phyloP scores from a whole-genome alignment of 139 green algal species.

The Micromonas commoda region DNA sequence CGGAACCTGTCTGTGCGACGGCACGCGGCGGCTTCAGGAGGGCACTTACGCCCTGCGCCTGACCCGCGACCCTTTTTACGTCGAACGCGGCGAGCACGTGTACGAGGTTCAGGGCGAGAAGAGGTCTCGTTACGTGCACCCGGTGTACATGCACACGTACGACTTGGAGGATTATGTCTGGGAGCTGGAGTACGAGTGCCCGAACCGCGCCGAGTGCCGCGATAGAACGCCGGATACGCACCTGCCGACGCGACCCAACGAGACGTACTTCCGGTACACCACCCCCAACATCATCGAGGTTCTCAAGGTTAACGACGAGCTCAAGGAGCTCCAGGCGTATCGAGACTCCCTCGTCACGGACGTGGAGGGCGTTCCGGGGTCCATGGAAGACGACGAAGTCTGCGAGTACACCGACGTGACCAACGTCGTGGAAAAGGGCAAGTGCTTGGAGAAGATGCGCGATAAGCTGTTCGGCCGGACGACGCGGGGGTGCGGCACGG shows the following conservation, averaged over 20 bases:
- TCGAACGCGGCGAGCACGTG: constrained; percentile 5
- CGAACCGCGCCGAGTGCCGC: not conserved
- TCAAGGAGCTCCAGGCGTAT: not conserved
- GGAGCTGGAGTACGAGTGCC: constrained; percentile 19
- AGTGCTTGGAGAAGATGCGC: not conserved
- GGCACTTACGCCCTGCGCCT: constrained; percentile 18
- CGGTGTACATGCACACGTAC: constrained; percentile 10
- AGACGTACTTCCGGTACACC: constrained; percentile 26
- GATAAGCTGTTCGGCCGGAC: not conserved
- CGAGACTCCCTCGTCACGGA: not conserved
- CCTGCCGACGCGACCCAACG: constrained; percentile 18
- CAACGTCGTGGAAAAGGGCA: not conserved
- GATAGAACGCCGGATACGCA: constrained; percentile 8
- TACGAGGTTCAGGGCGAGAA: not conserved
- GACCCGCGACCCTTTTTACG: constrained; percentile 16
- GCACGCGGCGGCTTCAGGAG: constrained; percentile 3
- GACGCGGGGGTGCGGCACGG: not conserved
- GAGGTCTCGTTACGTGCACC: constrained; percentile 6
- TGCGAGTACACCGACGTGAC: not conserved
- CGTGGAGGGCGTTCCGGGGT: not conserved
- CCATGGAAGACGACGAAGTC: not conserved
- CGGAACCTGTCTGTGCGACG: constrained; percentile 24
- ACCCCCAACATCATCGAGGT: not conserved
- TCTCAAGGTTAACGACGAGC: not conserved
- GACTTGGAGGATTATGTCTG: constrained; percentile 25